Base-by-base conservation (phyloP, 768 basidiomycete species). In the Lyophyllum semitale region DNA sequence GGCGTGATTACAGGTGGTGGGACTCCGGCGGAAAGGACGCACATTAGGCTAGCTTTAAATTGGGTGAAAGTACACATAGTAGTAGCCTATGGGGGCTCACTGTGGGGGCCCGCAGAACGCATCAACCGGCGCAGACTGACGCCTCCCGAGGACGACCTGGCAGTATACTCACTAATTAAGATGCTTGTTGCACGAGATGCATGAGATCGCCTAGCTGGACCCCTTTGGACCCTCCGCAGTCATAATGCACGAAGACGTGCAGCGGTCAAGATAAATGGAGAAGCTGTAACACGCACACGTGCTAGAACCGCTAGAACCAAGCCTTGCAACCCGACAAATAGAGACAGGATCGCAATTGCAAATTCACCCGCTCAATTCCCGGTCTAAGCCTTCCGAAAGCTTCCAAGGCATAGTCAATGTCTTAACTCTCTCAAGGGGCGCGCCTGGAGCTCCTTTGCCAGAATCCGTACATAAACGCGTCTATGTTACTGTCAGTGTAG, bases 251-350 rank as follows among this genome's bases (percentile, higher is more conserved):
- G n/a, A n/a, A n/a, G n/a, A n/a, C n/a, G n/a, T n/a, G n/a, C n/a
- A n/a, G n/a, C n/a, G n/a, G n/a, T n/a, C n/a, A n/a, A 41, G 40
- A 51, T 51, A 54, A 59, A 59, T 54, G 58, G 53, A 54, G 58
- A 41, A 54, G 38, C 25, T 51, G 50, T 20, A 51, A 44, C 50
- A 41, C 11, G 32, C 47, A n/a, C 47, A 33, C 45, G 45, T 27
- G 45, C 15, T 23, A 8, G 26, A 12, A 8, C 27, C 43, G 3
- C 20, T 22, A 18, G 8, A 25, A 15, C 25, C 22, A 26, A 45
- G 15, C 25, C 23, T 26, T 35, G 15, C 35, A 4, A 13, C 35
- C 4, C 15, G 8, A 7, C 35, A 15, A 37, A 37, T 4, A 13
- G 35, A 8, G 37, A 15, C 37, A n/a, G 4, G 17, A 38, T 15